Evolutionary conservation across 2,329 filamentous ascomycete species (phyloP), one percentile per base, ranked within the genome.

Genomic region (Teratosphaeria nubilosa): DNA sequence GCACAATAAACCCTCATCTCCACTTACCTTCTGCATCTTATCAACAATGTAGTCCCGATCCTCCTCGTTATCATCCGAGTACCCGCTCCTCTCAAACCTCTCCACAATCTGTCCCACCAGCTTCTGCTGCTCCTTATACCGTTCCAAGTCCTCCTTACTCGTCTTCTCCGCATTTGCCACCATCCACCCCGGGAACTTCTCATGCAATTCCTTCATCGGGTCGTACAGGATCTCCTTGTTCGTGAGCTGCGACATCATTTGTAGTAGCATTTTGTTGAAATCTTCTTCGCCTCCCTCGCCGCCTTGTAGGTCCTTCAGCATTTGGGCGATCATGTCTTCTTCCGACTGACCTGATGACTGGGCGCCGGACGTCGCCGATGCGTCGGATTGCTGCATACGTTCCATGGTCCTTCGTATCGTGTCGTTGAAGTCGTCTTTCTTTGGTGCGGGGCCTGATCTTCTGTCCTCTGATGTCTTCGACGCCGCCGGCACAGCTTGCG

Each of bases 191-290:
- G 91, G 92, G 70, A 94, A 99, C 74, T 96, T 97, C 56, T 90
- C 87, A 72, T 95, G 78, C 53, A 99, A 78, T 75, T 99, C 94
- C 77, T 96, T 96, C 91, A 99, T 96, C 2, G 94, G 94, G 76
- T 99, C 92, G 72, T 97, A 97, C 55, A 99, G 76, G 62, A 99
- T 96, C 66, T 97, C 94, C 78, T 96, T 97, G 74, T 95, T 96
- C 3, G 94, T 97, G 62, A 99, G 81, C 74, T 99, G 91, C 76
- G 97, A 90, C 92, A 99, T 97, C 90, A 97, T 96, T 56, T 88
- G 89, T 81, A 95, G 84, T 60, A 99, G 82, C 85, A 97, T 90
- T 76, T 95, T 92, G 58, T 90, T 91, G 68, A 97, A 88, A 66
- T 95, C 91, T 66, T 94, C 91, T 58, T 96, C 90, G 60, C 77